Base-by-base conservation (phyloP, 2,329 filamentous ascomycete genomes). In the Epichloe gansuensis region DNA sequence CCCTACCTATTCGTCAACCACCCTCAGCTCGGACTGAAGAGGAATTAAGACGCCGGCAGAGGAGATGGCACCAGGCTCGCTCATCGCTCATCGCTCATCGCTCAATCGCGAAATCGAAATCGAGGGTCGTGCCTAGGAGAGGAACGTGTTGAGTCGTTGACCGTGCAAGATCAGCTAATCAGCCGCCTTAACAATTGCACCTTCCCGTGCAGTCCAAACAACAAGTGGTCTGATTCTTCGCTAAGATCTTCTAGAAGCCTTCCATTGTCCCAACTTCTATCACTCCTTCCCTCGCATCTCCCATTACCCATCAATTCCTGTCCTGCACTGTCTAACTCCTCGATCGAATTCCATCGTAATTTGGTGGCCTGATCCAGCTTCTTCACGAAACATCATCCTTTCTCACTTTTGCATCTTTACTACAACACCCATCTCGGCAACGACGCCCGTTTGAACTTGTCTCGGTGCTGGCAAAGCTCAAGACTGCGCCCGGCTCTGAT, bases 181-280 rank as follows among this genome's bases (percentile, higher is more conserved):
- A 39, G 37, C 37, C 15, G 13, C 12, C 15, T 13, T 3, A 11
- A 43, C 46, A 46, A 41, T 38, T 52, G 44, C 44, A 34, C 49
- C 25, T 51, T 46, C 45, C 34, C 37, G 51, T 15, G 23, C 37
- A 13, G 38, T 5, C 37, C 37, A 13, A 21, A 21, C 17, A 21
- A 21, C 17, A 21, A 28, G 47, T 39, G 21, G 48, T 31, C 41
- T 48, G 46, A 59, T 55, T 54, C 58, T 62, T 61, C 58, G 53
- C 59, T 44, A 58, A 65, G 61, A 57, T 57, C 63, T 65, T 65
- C 63, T 65, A 63, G 63, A 65, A 65, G 63, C 53, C 49, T 39
- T 28, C 34, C 46, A 17, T 23, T 53, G 42, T 49, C 56, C 52
- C 47, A 42, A 46, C 50, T 43, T 46, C 50, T 8, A 31, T 43